Percentiles rank a stretch among this genome's conserved stretches.
Conservation (phyloP, 2,329 filamentous ascomycete species). For the Fusarium abutilonis region DNA sequence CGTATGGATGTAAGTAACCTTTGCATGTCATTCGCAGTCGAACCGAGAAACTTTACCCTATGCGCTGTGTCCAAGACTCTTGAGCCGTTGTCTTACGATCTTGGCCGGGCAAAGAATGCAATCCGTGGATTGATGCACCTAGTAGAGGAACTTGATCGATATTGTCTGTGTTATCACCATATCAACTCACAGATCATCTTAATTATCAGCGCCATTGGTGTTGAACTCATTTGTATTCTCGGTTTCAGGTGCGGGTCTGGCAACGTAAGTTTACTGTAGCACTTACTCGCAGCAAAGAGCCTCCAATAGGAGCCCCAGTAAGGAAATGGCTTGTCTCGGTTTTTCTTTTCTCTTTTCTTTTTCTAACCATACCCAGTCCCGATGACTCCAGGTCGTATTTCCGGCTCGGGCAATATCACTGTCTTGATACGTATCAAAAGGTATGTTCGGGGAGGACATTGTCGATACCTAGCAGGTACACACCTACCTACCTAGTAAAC, state of each 20-base stretch:
- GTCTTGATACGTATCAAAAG: conserved; percentile 2
- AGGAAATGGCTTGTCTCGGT: conserved; percentile 25
- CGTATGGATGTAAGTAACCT: conserved; percentile 15
- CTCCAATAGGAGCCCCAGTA: conserved; percentile 5
- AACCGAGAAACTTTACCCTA: conserved; percentile 11
- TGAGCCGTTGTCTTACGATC: conserved; percentile 9
- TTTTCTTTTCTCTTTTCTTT: conserved; percentile 9
- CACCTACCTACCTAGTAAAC: conserved; percentile 2
- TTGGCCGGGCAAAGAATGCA: conserved; percentile 12
- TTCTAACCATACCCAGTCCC: background rate
- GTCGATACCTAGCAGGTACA: conserved; percentile 1
- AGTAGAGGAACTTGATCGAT: conserved; percentile 2
- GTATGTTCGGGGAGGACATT: conserved; percentile 3
- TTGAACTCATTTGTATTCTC: conserved; percentile 21
- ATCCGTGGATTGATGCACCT: conserved; percentile 4
- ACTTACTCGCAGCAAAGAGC: conserved; percentile 20
- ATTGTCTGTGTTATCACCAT: background rate
- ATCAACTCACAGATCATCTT: background rate
- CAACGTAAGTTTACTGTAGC: conserved; percentile 6
- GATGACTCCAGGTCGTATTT: conserved; percentile 21
- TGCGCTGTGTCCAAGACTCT: conserved; percentile 16
- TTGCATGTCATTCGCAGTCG: conserved; percentile 9
- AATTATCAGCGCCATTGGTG: conserved; percentile 17
- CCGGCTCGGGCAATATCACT: conserved; percentile 21
- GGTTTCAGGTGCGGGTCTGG: conserved; percentile 16